Evolutionary conservation across 768 basidiomycete species (phyloP).

Genomic region (Grammothele lineata): DNA sequence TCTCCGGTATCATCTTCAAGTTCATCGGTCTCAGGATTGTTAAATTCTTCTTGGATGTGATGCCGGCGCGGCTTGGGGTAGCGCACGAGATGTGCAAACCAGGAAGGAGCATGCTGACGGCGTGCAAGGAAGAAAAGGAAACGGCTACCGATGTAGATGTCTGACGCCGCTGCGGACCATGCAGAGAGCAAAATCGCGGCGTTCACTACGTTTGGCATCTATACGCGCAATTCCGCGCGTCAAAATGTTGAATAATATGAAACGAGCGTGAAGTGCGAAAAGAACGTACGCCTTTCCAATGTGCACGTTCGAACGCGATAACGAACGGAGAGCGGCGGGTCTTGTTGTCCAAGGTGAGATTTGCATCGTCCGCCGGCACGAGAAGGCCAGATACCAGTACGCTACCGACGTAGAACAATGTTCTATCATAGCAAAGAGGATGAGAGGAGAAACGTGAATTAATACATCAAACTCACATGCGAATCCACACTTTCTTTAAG

Average conservation of each 20-base stretch:
- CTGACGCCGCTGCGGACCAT: slow-evolving; percentile 50
- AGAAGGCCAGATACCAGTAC: slow-evolving; percentile 41
- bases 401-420: slow-evolving; percentile 39
- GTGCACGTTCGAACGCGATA: slow-evolving; percentile 39
- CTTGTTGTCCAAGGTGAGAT: slow-evolving; percentile 26
- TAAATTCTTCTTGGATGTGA: too few relatives aligned
- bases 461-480: slow-evolving; percentile 15
- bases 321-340: slow-evolving; percentile 42
- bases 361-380: slow-evolving; percentile 31
- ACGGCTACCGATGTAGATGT: slow-evolving; percentile 47
- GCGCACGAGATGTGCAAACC: slow-evolving; percentile 19
- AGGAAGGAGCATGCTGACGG: slow-evolving; percentile 33
- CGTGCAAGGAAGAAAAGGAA: slow-evolving; percentile 52
- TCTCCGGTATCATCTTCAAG: too few relatives aligned
- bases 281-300: slow-evolving; percentile 37
- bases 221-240: background rate
- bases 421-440: slow-evolving; percentile 7
- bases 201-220: slow-evolving; percentile 36
- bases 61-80: slow-evolving; percentile 11
- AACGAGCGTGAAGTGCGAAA: slow-evolving; percentile 1
- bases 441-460: background rate
- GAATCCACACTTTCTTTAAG: slow-evolving; percentile 22
- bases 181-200: slow-evolving; percentile 46
- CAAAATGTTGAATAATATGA: too few relatives aligned
- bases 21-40: too few relatives aligned